Evolutionary conservation across 768 basidiomycete genomes (phyloP), one percentile per base, ranked within the genome.

Genomic region (Strobilomyces dryophilus): DNA sequence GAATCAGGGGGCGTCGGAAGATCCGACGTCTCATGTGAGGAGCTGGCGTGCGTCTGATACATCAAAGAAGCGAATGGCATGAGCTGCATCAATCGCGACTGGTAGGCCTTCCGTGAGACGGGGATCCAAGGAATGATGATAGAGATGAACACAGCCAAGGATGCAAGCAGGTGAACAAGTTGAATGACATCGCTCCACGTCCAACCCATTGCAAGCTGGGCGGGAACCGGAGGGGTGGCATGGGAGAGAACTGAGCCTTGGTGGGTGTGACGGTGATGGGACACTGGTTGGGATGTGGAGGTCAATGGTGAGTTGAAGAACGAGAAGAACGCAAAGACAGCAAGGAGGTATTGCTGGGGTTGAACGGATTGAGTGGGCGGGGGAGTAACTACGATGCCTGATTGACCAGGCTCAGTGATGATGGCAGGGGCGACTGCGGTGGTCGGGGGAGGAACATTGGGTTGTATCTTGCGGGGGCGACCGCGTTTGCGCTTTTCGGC

Each of bases 401-500:
- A 47, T 14, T 61, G 58, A 29, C 55, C 54, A 4, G 63, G 55
- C 29, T 57, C 51, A 12, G 60, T 24, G 21, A 60, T 52, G 21
- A 53, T 36, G 17, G 66, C 48, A 4, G 69, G 53, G 8, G 58
- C 61, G 0, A 64, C 63, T 8, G 70, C 57, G 5, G 69, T 49
- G 14, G 68, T 60, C 1, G 69, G 51, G 11, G 75, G 60, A 39
- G 72, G 66, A n/a, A 78, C 69, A 17, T 78, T 74, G 0, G 80
- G 73, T 11, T 79, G 74, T 43, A 83, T 76, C 72, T 92, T 92
- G 61, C 89, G 79, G 15, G 91, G 91, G 29, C 91, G 73, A 14
- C 91, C 91, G 8, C 91, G 79, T 73, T 93, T 93, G 60, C 89
- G 78, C 74, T 91, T 92, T 73, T 89, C 87, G 0, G 82, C 80